Evolutionary conservation across 2,329 filamentous ascomycete species (phyloP).

Genomic region (Rugonectria rugulosa): DNA sequence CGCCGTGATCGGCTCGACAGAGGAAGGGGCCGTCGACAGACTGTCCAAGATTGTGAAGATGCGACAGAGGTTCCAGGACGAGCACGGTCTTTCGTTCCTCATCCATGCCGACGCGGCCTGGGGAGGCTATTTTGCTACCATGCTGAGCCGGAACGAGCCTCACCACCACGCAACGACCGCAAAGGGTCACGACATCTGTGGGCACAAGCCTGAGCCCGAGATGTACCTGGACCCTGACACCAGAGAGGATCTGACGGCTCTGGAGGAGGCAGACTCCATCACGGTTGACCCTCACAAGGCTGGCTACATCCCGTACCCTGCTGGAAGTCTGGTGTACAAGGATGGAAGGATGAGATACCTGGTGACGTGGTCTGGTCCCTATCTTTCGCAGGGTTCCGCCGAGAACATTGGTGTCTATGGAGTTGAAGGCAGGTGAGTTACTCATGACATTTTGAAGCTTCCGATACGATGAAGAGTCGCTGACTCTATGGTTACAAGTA

Average conservation of each 20-base stretch:
- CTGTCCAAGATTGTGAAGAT: constrained; percentile 48
- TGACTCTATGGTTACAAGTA: constrained; percentile 37
- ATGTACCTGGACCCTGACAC: constrained; percentile 45
- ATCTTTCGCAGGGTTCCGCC: constrained; percentile 48
- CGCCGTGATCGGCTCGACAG: constrained; percentile 55
- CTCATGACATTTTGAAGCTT: accelerated
- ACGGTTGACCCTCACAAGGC: constrained; percentile 58
- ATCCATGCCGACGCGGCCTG: constrained; percentile 58
- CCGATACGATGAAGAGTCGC: background rate
- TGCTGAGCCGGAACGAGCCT: constrained; percentile 46
- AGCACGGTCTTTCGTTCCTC: constrained; percentile 52
- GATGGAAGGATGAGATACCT: constrained; percentile 53
- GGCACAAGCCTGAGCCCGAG: constrained; percentile 42
- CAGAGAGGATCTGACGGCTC: constrained; percentile 48
- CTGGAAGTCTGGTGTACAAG: constrained; percentile 52
- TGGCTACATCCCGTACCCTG: constrained; percentile 56
- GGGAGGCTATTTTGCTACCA: constrained; percentile 58
- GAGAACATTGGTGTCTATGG: constrained; percentile 53
- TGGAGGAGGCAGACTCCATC: constrained; percentile 52
- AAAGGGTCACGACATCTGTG: background rate
- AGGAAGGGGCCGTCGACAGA: constrained; percentile 56
- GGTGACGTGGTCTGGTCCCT: constrained; percentile 54
- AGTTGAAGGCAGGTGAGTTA: constrained; percentile 50
- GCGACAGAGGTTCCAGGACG: constrained; percentile 49
- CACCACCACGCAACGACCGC: background rate